phyloP scores from a whole-genome alignment of 108 stramenopile species.

The Nannochloropsis oceanica region DNA sequence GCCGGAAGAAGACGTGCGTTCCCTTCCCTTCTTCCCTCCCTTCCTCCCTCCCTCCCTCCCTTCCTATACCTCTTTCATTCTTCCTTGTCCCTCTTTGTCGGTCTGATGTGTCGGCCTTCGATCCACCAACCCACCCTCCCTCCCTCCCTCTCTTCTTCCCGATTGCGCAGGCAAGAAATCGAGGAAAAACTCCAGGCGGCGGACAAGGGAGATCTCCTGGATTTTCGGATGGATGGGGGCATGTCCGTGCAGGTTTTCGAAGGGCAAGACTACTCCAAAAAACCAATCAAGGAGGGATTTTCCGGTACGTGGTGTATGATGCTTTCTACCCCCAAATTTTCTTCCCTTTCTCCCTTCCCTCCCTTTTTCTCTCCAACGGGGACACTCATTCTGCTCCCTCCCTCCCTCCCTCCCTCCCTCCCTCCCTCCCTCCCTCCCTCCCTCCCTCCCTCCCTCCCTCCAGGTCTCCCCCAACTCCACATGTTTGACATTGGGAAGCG shows the following conservation, averaged over 20 bases:
- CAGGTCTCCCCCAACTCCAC: slow-evolving; percentile 1
- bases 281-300: background rate
- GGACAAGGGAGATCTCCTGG: slow-evolving; percentile 86
- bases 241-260: slow-evolving; percentile 73
- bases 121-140: background rate
- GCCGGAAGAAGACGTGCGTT: slow-evolving; percentile 63
- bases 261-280: slow-evolving; percentile 76
- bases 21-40: background rate
- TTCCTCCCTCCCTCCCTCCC: background rate
- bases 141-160: background rate
- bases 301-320: too few species aligned
- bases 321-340: too few species aligned
- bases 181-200: slow-evolving; percentile 79
- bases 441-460: background rate
- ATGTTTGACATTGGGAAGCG: slow-evolving; percentile 83
- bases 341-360: too few species aligned
- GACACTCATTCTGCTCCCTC: too few species aligned
- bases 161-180: slow-evolving; percentile 28
- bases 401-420: too few species aligned
- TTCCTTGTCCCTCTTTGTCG: background rate
- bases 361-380: too few species aligned
- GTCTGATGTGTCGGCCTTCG: background rate
- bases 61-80: background rate
- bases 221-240: slow-evolving; percentile 86
- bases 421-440: background rate